These are phyloP conservation scores for Sphagnurus paluster DNA, from an alignment of 1,284 basidiomycete genomes.

Conservation along the genomic window DNA sequence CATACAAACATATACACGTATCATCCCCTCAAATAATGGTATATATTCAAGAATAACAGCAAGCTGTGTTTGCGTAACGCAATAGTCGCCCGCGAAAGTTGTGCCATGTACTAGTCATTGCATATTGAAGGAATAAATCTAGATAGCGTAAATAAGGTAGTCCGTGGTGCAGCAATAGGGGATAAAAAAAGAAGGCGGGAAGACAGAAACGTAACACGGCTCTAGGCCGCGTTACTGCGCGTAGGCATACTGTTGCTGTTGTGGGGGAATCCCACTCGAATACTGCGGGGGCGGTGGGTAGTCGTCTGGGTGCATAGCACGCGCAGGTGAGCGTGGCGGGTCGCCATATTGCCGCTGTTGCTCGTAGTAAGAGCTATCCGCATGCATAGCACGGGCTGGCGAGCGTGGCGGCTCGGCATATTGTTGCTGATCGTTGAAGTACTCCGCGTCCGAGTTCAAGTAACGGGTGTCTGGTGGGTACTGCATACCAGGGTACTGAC, in stretches of 20 bases:
- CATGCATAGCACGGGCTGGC: background rate
- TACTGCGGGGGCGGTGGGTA: conserved; percentile 6
- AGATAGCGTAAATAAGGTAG: conserved; percentile 1
- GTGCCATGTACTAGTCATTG: conserved; percentile 6
- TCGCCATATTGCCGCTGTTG: background rate
- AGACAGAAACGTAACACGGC: background rate
- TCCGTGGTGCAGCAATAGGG: background rate
- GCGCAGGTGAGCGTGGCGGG: background rate
- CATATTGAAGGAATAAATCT: conserved; percentile 7
- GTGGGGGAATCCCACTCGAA: background rate
- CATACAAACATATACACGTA: background rate
- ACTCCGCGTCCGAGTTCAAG: conserved; percentile 1
- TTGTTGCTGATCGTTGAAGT: conserved; percentile 5
- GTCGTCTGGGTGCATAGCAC: background rate
- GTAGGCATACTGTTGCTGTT: background rate
- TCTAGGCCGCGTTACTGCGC: background rate
- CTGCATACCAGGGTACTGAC: conserved; percentile 1
- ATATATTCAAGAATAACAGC: conserved; percentile 13
- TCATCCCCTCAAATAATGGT: conserved; percentile 3
- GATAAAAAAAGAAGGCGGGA: background rate
- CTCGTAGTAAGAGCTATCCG: conserved; percentile 9
- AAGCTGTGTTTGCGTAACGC: conserved; percentile 12
- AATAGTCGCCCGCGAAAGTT: conserved; percentile 20
- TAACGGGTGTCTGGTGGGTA: conserved; percentile 12
- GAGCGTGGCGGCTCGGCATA: background rate